Evolutionary conservation across 1,284 basidiomycete species (phyloP), one percentile per base, ranked within the genome.

Genomic region (Phellopilus nigrolimitatus): DNA sequence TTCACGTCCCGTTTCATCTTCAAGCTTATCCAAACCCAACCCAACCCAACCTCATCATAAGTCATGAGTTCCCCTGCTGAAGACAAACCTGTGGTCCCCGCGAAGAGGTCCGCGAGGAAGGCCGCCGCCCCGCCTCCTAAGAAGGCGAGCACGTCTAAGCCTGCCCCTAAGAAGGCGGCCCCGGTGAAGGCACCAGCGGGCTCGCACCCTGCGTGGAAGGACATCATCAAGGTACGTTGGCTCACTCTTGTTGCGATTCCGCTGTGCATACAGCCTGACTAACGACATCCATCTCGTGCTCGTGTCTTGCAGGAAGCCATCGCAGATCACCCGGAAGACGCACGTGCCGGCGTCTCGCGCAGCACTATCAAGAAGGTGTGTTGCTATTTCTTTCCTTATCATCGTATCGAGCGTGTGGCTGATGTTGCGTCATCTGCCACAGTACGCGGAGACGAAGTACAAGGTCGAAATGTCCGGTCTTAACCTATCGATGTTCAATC

Each of bases 371-470:
- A 92, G 77, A 92, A 91, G 82, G 77, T 74, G 37, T 13, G 61
- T 57, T 28, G 17, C 30, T 4, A 3, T 9, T 22, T 4, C 19
- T 24, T 13, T 15, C 15, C 17, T 24, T 25, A 47, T 44, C 47
- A 47, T 51, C 28, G 43, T 25, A 19, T 41, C 7, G 47, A 25
- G 4, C 47, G 10, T 3, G n/a, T 25, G 44, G 15, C 19, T 42
- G 12, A 24, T 46, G 27, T 36, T 15, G 13, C 19, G 34, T 10
- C 15, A 17, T 15, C n/a, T 37, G 15, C 37, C 37, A 24, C 69
- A 89, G 82, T 92, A 72, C 66, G 80, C 88, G 34, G 82, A 85
- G 60, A 81, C 86, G 59, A 80, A 75, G 59, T 88, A 88, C 68
- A 75, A 79, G 56, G 64, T 90, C 54, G 77, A 84, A 49, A 74